Base-by-base conservation (phyloP, 139 green algal genomes). In the Tetraselmis striata region DNA sequence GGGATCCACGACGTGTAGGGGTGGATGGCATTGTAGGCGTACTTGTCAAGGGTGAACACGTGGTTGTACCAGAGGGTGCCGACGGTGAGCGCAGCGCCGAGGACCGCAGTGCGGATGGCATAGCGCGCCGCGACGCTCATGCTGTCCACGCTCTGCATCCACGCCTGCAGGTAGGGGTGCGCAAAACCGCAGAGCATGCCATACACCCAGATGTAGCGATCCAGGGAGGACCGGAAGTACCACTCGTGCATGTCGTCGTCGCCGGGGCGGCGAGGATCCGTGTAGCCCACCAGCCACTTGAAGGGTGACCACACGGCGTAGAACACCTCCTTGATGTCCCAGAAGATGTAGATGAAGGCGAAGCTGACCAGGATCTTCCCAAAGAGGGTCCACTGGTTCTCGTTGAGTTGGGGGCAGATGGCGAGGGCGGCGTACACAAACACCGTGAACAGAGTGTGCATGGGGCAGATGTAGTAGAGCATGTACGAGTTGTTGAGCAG, bases 391-490 rank as follows among this genome's bases (percentile, higher is more conserved):
- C 29, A 80, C 2, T 86, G 76, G 58, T 75, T 85, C 80, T 93
- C 82, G 89, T 98, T 98, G 79, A 90, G 82, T 30, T 91, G 84
- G 25, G 80, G 74, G 23, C 80, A 88, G 29, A 97, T 82, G 67
- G 82, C 94, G 75, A 98, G 87, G 2, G 83, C 82, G 28, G 59
- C 90, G 84, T 98, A 98, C 23, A 98, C 95, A 76, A 98, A 88
- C 22, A 98, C 79, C 1, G 96, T 98, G 91, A 96, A 99, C 31
- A 98, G 91, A 25, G 96, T 98, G 90, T 99, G 96, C 96, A 99
- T 98, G 82, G 95, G 95, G 90, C 95, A 98, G 86, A 99, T 99
- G 89, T 99, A 99, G 88, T 99, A 99, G 18, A 99, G 91, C 95
- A 99, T 98, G 90, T 98, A 98, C 81, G 86, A 88, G 89, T 99